These are phyloP conservation scores for Debaryomyces subglobosus DNA, from an alignment of 1,139 yeast genomes.

Conservation along the genomic window DNA sequence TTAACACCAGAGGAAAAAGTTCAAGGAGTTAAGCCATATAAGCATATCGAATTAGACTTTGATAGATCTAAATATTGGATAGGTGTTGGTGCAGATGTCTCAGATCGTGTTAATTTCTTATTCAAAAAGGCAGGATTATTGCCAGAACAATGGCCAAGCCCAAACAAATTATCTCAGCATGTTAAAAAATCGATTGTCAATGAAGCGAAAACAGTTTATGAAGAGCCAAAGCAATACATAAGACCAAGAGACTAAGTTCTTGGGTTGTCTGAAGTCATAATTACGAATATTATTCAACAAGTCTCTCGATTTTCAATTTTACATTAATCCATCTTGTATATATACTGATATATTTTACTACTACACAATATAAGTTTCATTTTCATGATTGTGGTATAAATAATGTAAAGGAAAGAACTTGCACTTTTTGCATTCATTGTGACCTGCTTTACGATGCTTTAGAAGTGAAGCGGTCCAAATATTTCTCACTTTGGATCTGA, in stretches of 20 bases:
- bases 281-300: not conserved
- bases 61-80: slow-evolving; percentile 95
- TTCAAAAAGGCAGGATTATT: slow-evolving; percentile 80
- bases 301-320: not conserved
- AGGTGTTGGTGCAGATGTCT: slow-evolving; percentile 98
- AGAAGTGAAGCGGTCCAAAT: not conserved
- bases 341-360: slow-evolving; percentile 9
- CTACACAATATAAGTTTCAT: slow-evolving; percentile 4
- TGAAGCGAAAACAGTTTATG: slow-evolving; percentile 30
- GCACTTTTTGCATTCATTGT: slow-evolving; percentile 7
- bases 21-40: slow-evolving; percentile 61
- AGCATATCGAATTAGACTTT: slow-evolving; percentile 83
- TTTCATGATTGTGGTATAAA: slow-evolving; percentile 4
- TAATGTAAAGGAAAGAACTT: slow-evolving; percentile 9
- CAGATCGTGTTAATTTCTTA: slow-evolving; percentile 76
- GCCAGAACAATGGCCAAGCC: slow-evolving; percentile 72
- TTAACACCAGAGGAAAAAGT: slow-evolving; percentile 60
- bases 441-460: not conserved
- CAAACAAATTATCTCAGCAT: slow-evolving; percentile 40
- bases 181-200: slow-evolving; percentile 33
- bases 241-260: slow-evolving; percentile 34
- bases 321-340: slow-evolving; percentile 10
- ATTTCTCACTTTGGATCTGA: not conserved
- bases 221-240: slow-evolving; percentile 36
- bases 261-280: not conserved